A percentile compares a stretch with the other conserved stretches of the same genome.
These are phyloP conservation scores for Berberis vulgaris DNA, from an alignment of 164 flowering plant species.

Conservation along the genomic window DNA sequence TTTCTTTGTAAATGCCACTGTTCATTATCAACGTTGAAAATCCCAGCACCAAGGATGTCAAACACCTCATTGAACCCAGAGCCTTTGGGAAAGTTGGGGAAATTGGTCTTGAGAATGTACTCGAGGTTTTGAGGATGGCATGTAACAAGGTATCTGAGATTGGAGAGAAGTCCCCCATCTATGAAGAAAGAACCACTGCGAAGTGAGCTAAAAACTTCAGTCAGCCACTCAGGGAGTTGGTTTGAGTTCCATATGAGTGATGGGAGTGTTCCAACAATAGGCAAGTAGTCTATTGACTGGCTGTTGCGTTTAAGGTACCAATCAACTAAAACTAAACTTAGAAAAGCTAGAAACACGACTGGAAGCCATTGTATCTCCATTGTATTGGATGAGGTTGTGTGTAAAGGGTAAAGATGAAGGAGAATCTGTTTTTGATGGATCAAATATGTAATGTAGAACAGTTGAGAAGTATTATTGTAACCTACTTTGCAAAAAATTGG, in stretches of 20 bases:
- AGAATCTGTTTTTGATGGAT: no score
- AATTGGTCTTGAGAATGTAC: slow-evolving; percentile 1
- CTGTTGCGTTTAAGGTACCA: background rate
- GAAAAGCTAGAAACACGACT: no score
- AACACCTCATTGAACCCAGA: background rate
- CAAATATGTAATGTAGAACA: no score
- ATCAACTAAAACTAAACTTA: no score
- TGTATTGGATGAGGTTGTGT: no score
- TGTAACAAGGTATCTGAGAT: background rate
- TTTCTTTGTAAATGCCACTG: background rate
- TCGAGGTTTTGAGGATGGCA: slow-evolving; percentile 1
- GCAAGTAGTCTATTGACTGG: background rate
- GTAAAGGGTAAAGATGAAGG: no score
- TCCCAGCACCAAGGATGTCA: slow-evolving; percentile 1
- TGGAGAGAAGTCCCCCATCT: background rate
- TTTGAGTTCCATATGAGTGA: background rate
- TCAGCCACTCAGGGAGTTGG: background rate
- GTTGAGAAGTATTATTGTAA: no score
- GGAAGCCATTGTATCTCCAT: no score
- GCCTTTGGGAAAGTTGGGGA: background rate
- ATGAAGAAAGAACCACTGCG: background rate
- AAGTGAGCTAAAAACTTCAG: background rate
- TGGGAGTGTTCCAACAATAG: background rate
- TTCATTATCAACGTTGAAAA: background rate
- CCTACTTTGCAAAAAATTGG: no score